Percentiles rank a stretch among this genome's conserved stretches.
phyloP scores from a whole-genome alignment of 768 basidiomycete genomes.

The Amanita exitialis region DNA sequence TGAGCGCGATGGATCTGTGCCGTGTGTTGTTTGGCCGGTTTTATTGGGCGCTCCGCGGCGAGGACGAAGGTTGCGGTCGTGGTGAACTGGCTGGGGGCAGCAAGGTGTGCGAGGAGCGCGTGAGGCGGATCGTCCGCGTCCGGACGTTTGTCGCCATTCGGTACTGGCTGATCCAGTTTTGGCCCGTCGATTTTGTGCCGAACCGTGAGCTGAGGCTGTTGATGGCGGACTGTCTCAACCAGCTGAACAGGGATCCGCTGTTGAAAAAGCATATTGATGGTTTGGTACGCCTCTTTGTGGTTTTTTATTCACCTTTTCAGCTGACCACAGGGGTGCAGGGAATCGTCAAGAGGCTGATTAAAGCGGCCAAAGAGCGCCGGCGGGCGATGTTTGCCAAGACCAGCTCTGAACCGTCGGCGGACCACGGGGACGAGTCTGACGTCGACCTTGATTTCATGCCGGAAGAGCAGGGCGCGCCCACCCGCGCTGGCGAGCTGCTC shows the following conservation, averaged over 20 bases:
- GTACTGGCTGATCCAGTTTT: constrained; percentile 89
- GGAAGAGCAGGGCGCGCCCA: constrained; percentile 27
- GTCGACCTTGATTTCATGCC: constrained; percentile 71
- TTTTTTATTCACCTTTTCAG: constrained; percentile 1
- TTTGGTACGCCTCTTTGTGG: constrained; percentile 39
- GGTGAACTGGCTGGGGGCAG: too few species aligned
- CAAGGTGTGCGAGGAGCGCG: constrained; percentile 42
- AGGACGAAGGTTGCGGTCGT: too few species aligned
- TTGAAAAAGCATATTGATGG: constrained; percentile 60
- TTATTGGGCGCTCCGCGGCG: constrained; percentile 66
- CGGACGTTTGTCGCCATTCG: constrained; percentile 85
- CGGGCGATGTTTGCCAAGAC: constrained; percentile 22
- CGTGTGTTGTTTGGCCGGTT: constrained; percentile 80
- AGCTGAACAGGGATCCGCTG: constrained; percentile 61
- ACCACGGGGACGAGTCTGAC: constrained; percentile 52
- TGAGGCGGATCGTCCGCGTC: constrained; percentile 71
- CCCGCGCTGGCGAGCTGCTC: background rate
- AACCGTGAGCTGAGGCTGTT: constrained; percentile 66
- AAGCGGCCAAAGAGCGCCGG: constrained; percentile 77
- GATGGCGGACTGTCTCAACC: constrained; percentile 75
- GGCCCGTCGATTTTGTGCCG: constrained; percentile 79
- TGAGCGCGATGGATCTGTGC: constrained; percentile 69
- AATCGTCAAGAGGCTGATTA: constrained; percentile 74
- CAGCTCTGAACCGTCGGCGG: constrained; percentile 18
- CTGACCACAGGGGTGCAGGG: too few species aligned